Evolutionary conservation across 768 basidiomycete species (phyloP).

Genomic region (Pulveroboletus sp.): DNA sequence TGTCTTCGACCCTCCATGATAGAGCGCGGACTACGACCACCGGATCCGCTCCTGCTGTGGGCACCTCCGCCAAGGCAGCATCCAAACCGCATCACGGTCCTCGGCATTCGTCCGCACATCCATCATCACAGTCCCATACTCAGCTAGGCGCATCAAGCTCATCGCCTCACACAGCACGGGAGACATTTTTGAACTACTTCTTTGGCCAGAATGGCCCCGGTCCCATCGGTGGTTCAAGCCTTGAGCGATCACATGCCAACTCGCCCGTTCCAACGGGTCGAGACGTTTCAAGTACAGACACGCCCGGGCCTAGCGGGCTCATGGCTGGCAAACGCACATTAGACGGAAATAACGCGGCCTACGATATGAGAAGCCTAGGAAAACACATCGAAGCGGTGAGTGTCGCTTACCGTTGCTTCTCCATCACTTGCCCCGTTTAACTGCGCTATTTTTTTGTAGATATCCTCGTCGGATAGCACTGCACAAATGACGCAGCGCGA

Average conservation of each 20-base stretch:
- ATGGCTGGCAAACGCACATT: slow-evolving; percentile 64
- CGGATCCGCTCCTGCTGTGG: slow-evolving; percentile 31
- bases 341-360: slow-evolving; percentile 82
- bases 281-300: slow-evolving; percentile 59
- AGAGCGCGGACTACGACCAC: slow-evolving; percentile 54
- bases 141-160: slow-evolving; percentile 33
- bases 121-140: slow-evolving; percentile 32
- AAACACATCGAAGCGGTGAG: slow-evolving; percentile 97
- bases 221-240: slow-evolving; percentile 56
- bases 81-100: slow-evolving; percentile 29
- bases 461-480: slow-evolving; percentile 59
- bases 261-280: slow-evolving; percentile 53
- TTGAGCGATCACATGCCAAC: slow-evolving; percentile 35
- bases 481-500: slow-evolving; percentile 72
- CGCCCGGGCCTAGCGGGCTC: slow-evolving; percentile 52
- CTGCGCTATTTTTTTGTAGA: slow-evolving; percentile 32
- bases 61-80: slow-evolving; percentile 27
- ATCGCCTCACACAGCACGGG: slow-evolving; percentile 63
- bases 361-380: slow-evolving; percentile 98
- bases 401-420: slow-evolving; percentile 14
- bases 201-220: slow-evolving; percentile 90
- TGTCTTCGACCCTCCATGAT: slow-evolving; percentile 76
- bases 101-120: slow-evolving; percentile 31
- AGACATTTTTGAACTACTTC: slow-evolving; percentile 96
- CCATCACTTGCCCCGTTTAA: not conserved